Base-by-base conservation (phyloP, 2,329 filamentous ascomycete species). In the Fusarium albidum region DNA sequence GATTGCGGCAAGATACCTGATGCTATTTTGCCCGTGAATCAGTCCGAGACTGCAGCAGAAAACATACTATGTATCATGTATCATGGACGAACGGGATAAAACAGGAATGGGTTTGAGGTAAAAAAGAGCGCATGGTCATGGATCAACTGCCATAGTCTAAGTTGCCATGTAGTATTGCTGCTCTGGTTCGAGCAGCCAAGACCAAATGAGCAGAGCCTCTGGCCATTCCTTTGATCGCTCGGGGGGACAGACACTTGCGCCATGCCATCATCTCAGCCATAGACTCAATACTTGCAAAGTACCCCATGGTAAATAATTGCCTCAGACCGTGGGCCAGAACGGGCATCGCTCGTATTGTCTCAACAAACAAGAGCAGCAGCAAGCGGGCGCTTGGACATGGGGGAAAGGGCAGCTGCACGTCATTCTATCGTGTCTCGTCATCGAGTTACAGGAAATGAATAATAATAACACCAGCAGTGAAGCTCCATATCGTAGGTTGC, bases 1-100 rank as follows among this genome's bases (percentile, higher is more conserved):
- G 61, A 66, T 66, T 61, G 52, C 52, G 43, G 49, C 49, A 52
- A 57, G 55, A 61, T 63, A 63, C 50, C 48, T 58, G 63, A 63
- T 62, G 49, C 47, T 63, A 55, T 57, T 55, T 55, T 52, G 61
- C 54, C 48, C 40, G 44, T 17, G 51, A 56, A 55, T 53, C 45
- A 61, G 27, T 44, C 21, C 57, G 35, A 54, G 42, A 47, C 42
- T 62, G 45, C 51, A 54, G 39, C 49, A 45, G 40, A 34, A 49
- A 44, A 33, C 42, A 43, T 49, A 27, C 45, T 35, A 38, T 21
- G 21, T 21, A 21, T 51, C 49, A n/a, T n/a, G n/a, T 55, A 52
- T 51, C 49, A 17, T 43, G 41, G 45, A 27, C 13, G 26, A 18
- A 40, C 39, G 34, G 43, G 41, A 47, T 49, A 57, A 55, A 59